A percentile compares a stretch with the other conserved stretches of the same genome.
Conservation (phyloP, 2,329 filamentous ascomycete species). For the Dichotomopilus funicola region DNA sequence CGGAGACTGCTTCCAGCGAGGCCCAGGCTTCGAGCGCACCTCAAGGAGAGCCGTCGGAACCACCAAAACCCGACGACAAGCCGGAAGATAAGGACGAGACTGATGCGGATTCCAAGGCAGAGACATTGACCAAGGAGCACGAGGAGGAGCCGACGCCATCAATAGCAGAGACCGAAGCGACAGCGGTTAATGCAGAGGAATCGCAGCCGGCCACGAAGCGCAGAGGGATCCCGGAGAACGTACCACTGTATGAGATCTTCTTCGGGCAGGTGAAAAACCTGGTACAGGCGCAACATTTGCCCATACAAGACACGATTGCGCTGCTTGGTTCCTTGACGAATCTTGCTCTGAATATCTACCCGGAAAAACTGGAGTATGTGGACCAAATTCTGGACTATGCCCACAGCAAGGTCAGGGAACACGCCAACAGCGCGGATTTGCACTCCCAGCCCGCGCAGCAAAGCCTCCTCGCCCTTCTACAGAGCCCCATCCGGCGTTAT, state of each 20-base stretch:
- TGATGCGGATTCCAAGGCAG: conserved; percentile 32
- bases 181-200: conserved; percentile 42
- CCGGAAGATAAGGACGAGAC: conserved; percentile 25
- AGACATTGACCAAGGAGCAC: conserved; percentile 24
- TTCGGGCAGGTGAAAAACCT: conserved; percentile 92
- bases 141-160: conserved; percentile 35
- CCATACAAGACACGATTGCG: conserved; percentile 91
- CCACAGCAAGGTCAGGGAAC: conserved; percentile 76
- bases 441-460: conserved; percentile 83
- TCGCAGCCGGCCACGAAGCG: conserved; percentile 30
- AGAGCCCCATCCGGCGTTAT: conserved; percentile 84
- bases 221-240: conserved; percentile 61
- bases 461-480: conserved; percentile 81
- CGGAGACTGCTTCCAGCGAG: conserved; percentile 43
- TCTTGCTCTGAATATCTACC: conserved; percentile 92
- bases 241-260: conserved; percentile 95
- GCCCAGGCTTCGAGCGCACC: conserved; percentile 26
- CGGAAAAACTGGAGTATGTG: conserved; percentile 85
- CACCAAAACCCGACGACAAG: conserved; percentile 18
- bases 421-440: conserved; percentile 90
- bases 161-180: conserved; percentile 41
- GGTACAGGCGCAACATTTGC: conserved; percentile 82
- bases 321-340: conserved; percentile 90
- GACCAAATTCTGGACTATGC: conserved; percentile 91
- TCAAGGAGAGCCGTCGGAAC: conserved; percentile 24